phyloP scores from a whole-genome alignment of 768 basidiomycete species.

The Leucocoprinus birnbaumii region DNA sequence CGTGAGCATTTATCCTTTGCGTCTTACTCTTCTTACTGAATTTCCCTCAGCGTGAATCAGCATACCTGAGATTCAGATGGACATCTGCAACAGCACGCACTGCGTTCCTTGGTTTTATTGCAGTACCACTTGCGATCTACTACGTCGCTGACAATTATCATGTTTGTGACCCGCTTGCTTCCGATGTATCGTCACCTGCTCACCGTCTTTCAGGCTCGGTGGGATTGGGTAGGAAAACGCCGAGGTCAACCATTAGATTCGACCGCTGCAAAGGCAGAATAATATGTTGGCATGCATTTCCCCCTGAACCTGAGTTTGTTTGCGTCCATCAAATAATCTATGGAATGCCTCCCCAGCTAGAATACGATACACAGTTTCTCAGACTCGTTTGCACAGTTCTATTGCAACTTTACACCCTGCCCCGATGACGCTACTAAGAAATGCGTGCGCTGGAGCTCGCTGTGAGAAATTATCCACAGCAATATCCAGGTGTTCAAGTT shows the following conservation, averaged over 20 bases:
- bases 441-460: conserved; percentile 86
- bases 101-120: conserved; percentile 58
- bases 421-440: conserved; percentile 83
- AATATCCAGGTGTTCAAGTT: conserved; percentile 90
- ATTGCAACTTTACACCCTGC: conserved; percentile 89
- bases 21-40: conserved; percentile 10
- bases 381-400: conserved; percentile 82
- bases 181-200: conserved; percentile 4
- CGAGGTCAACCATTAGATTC: conserved; percentile 30
- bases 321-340: not conserved
- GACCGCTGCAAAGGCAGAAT: conserved; percentile 14
- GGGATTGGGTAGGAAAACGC: conserved; percentile 50
- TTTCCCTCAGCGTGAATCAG: conserved; percentile 67
- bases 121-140: conserved; percentile 59
- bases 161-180: conserved; percentile 24
- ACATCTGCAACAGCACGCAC: conserved; percentile 65
- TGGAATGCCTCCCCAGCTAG: no score
- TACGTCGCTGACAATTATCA: conserved; percentile 44
- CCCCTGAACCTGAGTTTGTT: not conserved
- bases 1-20: conserved; percentile 27
- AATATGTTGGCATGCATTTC: no score
- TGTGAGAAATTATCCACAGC: conserved; percentile 88
- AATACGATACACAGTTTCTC: conserved; percentile 21
- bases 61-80: conserved; percentile 82
- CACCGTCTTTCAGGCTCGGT: conserved; percentile 38